Conservation (phyloP, 2,329 filamentous ascomycete genomes). For the Aspergillus alliaceus region DNA sequence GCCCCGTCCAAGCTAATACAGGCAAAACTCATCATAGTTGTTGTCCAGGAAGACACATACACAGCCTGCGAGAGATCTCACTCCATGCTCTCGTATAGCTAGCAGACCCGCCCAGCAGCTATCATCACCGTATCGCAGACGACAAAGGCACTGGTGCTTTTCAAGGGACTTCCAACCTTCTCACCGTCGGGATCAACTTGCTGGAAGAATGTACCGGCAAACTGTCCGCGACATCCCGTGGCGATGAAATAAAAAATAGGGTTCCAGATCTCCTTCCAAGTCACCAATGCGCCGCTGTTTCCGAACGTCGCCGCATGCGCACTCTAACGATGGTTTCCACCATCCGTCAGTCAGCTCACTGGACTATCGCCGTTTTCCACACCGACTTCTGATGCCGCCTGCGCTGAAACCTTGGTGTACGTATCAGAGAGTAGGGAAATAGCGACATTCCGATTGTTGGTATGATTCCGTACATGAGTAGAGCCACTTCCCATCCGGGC, state of each 20-base stretch:
- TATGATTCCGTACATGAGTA: conserved; percentile 54
- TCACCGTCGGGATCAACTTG: conserved; percentile 53
- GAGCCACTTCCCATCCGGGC: conserved; percentile 60
- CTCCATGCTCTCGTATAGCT: conserved; percentile 41
- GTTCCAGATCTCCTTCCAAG: conserved; percentile 61
- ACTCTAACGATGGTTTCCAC: conserved; percentile 56
- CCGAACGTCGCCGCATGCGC: conserved; percentile 60
- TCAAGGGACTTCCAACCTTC: conserved; percentile 53
- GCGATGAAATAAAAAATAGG: conserved; percentile 58
- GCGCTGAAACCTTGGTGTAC: conserved; percentile 53
- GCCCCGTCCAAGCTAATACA: conserved; percentile 21
- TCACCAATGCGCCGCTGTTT: conserved; percentile 53
- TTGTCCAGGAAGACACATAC: conserved; percentile 10
- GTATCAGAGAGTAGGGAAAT: conserved; percentile 60
- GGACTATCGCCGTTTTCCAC: conserved; percentile 56
- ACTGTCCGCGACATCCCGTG: conserved; percentile 61
- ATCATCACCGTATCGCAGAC: conserved; percentile 64
- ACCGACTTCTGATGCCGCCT: conserved; percentile 57
- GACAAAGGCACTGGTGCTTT: conserved; percentile 56
- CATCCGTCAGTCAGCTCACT: conserved; percentile 59
- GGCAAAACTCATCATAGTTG: conserved; percentile 25
- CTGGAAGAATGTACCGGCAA: conserved; percentile 61
- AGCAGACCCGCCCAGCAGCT: conserved; percentile 58
- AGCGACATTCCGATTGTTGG: conserved; percentile 60
- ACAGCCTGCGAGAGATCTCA: conserved; percentile 42